These are phyloP conservation scores for Petasospora rhodanensis DNA, from an alignment of 1,139 yeast genomes.

Conservation along the genomic window DNA sequence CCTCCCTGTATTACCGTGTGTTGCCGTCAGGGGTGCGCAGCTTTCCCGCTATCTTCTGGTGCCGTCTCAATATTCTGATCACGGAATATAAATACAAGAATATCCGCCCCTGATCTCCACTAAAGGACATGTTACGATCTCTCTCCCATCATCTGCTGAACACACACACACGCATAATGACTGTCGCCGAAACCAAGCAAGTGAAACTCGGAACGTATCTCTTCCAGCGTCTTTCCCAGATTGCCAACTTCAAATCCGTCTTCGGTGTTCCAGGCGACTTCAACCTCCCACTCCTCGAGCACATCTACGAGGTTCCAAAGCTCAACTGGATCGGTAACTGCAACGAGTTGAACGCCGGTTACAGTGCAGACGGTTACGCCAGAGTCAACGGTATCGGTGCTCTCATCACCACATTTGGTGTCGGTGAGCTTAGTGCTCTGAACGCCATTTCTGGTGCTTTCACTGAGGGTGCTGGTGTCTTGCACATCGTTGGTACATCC, in stretches of 20 bases:
- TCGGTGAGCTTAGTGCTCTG: constrained; percentile 81
- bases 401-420: constrained; percentile 71
- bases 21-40: no score
- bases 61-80: no score
- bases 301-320: constrained; percentile 55
- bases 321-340: constrained; percentile 69
- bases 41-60: no score
- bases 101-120: no score
- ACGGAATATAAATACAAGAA: no score
- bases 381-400: constrained; percentile 60
- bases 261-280: constrained; percentile 60
- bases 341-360: constrained; percentile 69
- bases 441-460: constrained; percentile 83
- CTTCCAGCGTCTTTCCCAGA: constrained; percentile 41
- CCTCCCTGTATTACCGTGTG: no score
- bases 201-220: constrained; percentile 46
- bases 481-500: constrained; percentile 82
- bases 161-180: constrained; percentile 13
- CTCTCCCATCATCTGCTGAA: no score
- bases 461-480: constrained; percentile 73
- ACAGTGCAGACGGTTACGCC: constrained; percentile 70
- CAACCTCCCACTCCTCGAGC: constrained; percentile 59
- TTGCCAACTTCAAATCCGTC: constrained; percentile 30
- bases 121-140: no score
- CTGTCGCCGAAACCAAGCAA: constrained; percentile 38